phyloP scores from a whole-genome alignment of 1,139 yeast species.

The Scheffersomyces cryptocercus region DNA sequence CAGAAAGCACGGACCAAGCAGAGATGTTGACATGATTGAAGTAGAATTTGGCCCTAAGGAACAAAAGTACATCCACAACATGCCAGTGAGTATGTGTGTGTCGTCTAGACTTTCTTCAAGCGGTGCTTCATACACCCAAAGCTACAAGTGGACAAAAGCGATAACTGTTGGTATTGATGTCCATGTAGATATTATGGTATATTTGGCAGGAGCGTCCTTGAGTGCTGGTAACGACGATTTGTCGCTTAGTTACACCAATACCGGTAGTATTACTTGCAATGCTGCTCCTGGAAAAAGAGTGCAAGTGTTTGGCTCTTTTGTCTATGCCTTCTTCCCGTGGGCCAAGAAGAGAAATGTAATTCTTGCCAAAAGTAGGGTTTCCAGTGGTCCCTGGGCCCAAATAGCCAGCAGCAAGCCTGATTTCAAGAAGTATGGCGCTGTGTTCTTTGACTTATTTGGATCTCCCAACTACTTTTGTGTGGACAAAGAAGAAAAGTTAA shows the following conservation, averaged over 20 bases:
- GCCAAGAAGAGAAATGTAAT: slow-evolving; percentile 15
- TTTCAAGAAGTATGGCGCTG: slow-evolving; percentile 12
- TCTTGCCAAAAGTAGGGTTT: slow-evolving; percentile 1
- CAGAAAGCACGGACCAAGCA: slow-evolving; percentile 1
- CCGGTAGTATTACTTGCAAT: slow-evolving; percentile 18
- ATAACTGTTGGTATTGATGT: slow-evolving; percentile 9
- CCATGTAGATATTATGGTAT: slow-evolving; percentile 6
- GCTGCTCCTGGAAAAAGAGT: slow-evolving; percentile 16
- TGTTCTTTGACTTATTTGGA: slow-evolving; percentile 14
- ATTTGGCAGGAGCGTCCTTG: slow-evolving; percentile 12
- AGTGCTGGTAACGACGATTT: slow-evolving; percentile 12
- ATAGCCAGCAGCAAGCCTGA: slow-evolving; percentile 2
- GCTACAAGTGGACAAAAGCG: slow-evolving; percentile 10
- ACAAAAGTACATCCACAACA: slow-evolving; percentile 2
- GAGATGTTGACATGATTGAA: slow-evolving; percentile 16
- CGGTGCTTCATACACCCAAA: slow-evolving; percentile 19
- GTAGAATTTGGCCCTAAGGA: slow-evolving; percentile 17
- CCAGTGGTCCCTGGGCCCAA: background rate
- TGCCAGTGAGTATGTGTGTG: slow-evolving; percentile 20
- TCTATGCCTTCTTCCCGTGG: slow-evolving; percentile 13
- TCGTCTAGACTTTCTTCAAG: slow-evolving; percentile 18
- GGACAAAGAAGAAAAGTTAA: slow-evolving; percentile 12
- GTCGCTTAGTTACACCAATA: slow-evolving; percentile 9
- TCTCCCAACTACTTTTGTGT: slow-evolving; percentile 19
- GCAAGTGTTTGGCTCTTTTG: slow-evolving; percentile 18